Base-by-base conservation (phyloP, 2,329 filamentous ascomycete species). In the Hypoxylon sp. region DNA sequence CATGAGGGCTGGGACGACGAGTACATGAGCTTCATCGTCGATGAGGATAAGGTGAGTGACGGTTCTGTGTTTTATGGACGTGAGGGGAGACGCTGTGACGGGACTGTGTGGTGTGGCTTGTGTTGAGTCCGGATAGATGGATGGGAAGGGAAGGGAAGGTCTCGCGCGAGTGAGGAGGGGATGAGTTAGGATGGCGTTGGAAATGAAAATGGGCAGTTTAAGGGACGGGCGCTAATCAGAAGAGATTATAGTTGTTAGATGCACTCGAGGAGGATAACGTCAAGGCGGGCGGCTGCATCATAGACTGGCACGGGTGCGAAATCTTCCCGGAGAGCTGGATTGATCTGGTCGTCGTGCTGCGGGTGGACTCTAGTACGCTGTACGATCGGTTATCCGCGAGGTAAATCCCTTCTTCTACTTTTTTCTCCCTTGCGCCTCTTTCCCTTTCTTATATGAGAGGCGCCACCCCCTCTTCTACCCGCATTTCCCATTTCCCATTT, bases 241-340 rank as follows among this genome's bases (percentile, higher is more conserved):
- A 14, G 53, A 22, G 25, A 42, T 51, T 14, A 35, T 74, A 94
- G 90, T 83, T 99, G 33, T 86, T 99, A 22, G 96, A 99, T 79
- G 89, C 92, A 53, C 91, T 99, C 64, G 96, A 98, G 82, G 88
- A 92, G 63, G 91, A 96, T 10, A 64, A 66, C 68, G 87, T 93
- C 42, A 87, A 90, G 70, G 82, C 87, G 20, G 95, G 95, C 64
- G 96, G 96, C 20, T 93, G 90, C 80, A 90, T 99, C 74, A 92
- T 99, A 77, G 96, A 99, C 83, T 99, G 96, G 95, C 96, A 99
- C 82, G 95, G 95, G 1, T 98, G 95, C 83, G 96, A 98, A 76
- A 83, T 98, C 22, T 98, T 98, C 77, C 96, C 96, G 1, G 90
- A 92, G 78, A 92, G 92, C 77, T 97, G 95, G 93, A 92, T 99